Percentiles rank a stretch among this genome's conserved stretches.
Evolutionary conservation across 164 flowering plant species (phyloP).

Genomic region (Liquidambar formosana): DNA sequence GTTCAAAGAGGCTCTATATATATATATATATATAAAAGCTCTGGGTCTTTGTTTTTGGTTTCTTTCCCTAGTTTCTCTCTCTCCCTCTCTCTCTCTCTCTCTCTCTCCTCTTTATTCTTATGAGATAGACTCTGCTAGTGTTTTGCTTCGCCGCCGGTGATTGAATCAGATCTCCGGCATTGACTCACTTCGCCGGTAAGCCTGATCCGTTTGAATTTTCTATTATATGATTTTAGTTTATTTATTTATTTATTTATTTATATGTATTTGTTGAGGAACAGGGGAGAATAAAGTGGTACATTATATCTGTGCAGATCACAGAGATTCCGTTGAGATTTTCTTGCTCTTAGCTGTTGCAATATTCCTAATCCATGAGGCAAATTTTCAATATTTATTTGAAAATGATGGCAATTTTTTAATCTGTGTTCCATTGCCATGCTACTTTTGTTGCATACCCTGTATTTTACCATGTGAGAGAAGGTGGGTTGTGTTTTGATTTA

Average conservation of each 20-base stretch:
- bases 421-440: no score
- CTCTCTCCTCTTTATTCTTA: no score
- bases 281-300: slow-evolving; percentile 23
- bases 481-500: neutral
- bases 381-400: no score
- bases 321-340: slow-evolving; percentile 16
- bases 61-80: slow-evolving; percentile 16
- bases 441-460: neutral
- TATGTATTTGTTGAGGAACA: neutral
- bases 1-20: slow-evolving; percentile 8
- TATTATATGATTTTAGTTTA: neutral
- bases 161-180: slow-evolving; percentile 37
- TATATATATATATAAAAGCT: slow-evolving; percentile 6
- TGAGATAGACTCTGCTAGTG: slow-evolving; percentile 1
- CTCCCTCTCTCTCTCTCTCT: no score
- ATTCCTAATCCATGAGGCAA: no score
- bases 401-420: no score
- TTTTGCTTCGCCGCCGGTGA: slow-evolving; percentile 2
- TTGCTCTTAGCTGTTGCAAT: neutral
- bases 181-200: slow-evolving; percentile 28
- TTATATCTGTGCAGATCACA: slow-evolving; percentile 11
- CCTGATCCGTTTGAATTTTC: neutral
- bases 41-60: slow-evolving; percentile 12
- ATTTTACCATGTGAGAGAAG: neutral
- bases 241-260: neutral